Conservation (phyloP, 768 basidiomycete genomes). For the Strobilomyces confusus region DNA sequence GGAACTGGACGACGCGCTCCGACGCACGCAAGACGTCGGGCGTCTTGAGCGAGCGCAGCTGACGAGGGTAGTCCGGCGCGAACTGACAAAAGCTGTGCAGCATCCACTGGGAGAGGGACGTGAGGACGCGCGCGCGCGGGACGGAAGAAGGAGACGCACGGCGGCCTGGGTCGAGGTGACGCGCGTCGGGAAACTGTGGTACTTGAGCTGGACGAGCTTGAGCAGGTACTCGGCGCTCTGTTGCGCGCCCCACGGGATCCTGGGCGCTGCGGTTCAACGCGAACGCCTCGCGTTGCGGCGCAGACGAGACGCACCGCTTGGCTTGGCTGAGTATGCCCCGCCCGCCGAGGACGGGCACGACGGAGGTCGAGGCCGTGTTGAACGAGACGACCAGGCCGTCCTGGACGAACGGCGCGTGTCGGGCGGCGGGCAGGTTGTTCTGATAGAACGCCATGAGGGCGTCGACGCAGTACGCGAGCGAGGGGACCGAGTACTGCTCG, state of each 20-base stretch:
- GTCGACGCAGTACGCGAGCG: conserved; percentile 84
- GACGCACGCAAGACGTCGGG: conserved; percentile 59
- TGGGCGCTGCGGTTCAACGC: conserved; percentile 28
- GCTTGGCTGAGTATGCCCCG: conserved; percentile 80
- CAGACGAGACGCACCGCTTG: conserved; percentile 60
- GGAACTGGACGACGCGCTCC: conserved; percentile 73
- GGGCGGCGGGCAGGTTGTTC: conserved; percentile 47
- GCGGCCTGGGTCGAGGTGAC: conserved; percentile 74
- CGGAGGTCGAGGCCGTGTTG: conserved; percentile 86
- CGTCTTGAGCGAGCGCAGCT: conserved; percentile 60
- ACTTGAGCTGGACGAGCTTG: conserved; percentile 93
- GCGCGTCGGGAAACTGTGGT: conserved; percentile 86
- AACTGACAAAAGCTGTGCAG: conserved; percentile 83
- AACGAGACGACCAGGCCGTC: conserved; percentile 90
- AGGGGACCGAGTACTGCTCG: conserved; percentile 85
- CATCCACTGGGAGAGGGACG: conserved; percentile 66
- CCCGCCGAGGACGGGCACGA: conserved; percentile 84
- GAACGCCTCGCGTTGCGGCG: background rate
- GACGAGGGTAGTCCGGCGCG: conserved; percentile 61
- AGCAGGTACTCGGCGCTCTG: conserved; percentile 91
- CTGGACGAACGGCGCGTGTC: conserved; percentile 38
- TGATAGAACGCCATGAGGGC: conserved; percentile 90
- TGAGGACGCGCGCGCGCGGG: background rate
- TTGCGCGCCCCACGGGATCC: conserved; percentile 91
- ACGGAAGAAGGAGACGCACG: conserved; percentile 42